A percentile compares a stretch with the other conserved stretches of the same genome.
Conservation (phyloP, 768 basidiomycete species). For the Amanita rimosa region DNA sequence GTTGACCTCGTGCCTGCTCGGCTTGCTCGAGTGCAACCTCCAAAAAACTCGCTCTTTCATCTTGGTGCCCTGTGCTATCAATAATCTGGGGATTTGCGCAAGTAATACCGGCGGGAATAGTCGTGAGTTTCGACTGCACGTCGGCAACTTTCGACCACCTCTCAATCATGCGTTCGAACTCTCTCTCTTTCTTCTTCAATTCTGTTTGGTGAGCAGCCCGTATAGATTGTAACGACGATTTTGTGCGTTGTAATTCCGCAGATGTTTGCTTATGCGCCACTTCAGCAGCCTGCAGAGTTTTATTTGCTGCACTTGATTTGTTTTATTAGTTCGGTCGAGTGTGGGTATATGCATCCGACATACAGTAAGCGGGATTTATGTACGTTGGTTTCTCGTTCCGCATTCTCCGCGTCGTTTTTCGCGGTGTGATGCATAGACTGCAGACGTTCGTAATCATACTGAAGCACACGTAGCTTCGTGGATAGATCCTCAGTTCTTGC, state of each 20-base stretch:
- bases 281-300: conserved; percentile 48
- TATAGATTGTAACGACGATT: conserved; percentile 53
- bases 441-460: conserved; percentile 75
- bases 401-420: conserved; percentile 51
- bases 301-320: conserved; percentile 33
- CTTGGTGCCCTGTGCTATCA: conserved; percentile 31
- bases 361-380: conserved; percentile 66
- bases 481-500: conserved; percentile 64
- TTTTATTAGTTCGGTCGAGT: conserved; percentile 3
- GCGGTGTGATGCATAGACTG: conserved; percentile 49
- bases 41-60: conserved; percentile 23
- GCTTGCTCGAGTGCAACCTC: conserved; percentile 62
- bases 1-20: conserved; percentile 49
- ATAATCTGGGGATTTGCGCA: conserved; percentile 40
- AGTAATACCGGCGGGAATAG: conserved; percentile 37
- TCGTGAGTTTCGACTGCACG: conserved; percentile 46
- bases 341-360: conserved; percentile 17
- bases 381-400: conserved; percentile 69
- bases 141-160: conserved; percentile 67
- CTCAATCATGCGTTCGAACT: conserved; percentile 63
- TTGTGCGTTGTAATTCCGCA: conserved; percentile 62
- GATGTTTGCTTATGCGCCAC: conserved; percentile 59
- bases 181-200: conserved; percentile 73
- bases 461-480: conserved; percentile 63
- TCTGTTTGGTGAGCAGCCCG: conserved; percentile 61